Base-by-base conservation (phyloP, 1,284 basidiomycete species). In the Baeospora myosura region DNA sequence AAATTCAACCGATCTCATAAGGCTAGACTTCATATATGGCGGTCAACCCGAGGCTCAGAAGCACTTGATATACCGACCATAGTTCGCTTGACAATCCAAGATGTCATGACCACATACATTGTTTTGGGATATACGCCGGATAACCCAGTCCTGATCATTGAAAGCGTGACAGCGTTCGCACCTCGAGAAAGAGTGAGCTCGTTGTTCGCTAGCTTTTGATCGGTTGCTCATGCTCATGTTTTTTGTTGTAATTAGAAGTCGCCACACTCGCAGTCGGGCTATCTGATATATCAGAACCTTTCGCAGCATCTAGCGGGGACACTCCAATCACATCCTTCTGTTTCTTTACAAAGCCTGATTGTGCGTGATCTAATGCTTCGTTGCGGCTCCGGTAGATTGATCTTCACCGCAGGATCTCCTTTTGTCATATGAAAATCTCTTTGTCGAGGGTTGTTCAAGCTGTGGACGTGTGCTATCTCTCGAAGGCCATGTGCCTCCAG, bases 401-500 rank as follows among this genome's bases (percentile, higher is more conserved):
- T 29, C 40, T 49, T 20, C 11, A 23, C 42, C 35, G 8, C 54
- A 78, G 77, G 64, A 55, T 33, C 58, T 77, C 22, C 64, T 83
- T 12, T 58, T 59, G 7, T 65, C 74, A 1, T 85, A 85, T 53
- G 62, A 65, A 21, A 66, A 65, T 5, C 56, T 86, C n/a, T 85
- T 86, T 50, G 60, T 73, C 36, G 68, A 74, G 25, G 69, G 62
- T 3, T 87, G 83, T 52, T 60, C 58, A 6, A 59, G 59, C 18
- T 87, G 83, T 51, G 61, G 69, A 37, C 72, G 81, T 8, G 74
- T 86, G 18, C 61, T 86, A 12, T 79, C 80, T 0, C 61, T 65
- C 1, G 82, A 85, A 47, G 78, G 76, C 0, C 80, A 84, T 54
- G 65, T 81, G 11, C 84, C 83, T 1, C 77, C 82, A 0, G 78